Evolutionary conservation across 805 yeast genomes (phyloP).

Genomic region (Maudiozyma pseudohumilis): DNA sequence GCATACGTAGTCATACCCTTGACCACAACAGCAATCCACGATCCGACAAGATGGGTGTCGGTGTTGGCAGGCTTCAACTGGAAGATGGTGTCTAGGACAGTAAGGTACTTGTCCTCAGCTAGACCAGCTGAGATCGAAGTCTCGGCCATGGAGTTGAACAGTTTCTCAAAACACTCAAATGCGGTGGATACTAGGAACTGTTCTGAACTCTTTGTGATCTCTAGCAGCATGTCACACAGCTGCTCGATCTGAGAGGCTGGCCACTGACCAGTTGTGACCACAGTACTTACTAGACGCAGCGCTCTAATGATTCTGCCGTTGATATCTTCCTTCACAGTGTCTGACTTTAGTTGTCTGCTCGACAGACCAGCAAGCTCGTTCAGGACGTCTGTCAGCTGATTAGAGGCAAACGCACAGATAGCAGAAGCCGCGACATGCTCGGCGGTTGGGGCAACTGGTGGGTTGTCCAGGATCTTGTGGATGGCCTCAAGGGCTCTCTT

Average conservation of each 20-base stretch:
- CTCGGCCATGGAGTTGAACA: conserved; percentile 21
- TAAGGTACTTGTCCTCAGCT: conserved; percentile 53
- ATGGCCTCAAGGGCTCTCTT: conserved; percentile 91
- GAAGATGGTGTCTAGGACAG: conserved; percentile 60
- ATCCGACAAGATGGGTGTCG: conserved; percentile 79
- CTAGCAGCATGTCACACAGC: conserved; percentile 67
- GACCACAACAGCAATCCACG: conserved; percentile 93
- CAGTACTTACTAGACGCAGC: conserved; percentile 62
- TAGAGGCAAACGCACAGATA: conserved; percentile 60
- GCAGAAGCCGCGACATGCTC: conserved; percentile 68
- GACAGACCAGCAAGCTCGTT: conserved; percentile 30
- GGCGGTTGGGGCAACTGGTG: conserved; percentile 67
- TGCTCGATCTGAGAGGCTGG: conserved; percentile 58
- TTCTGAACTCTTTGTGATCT: conserved; percentile 71
- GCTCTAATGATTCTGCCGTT: conserved; percentile 59
- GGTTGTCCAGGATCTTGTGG: conserved; percentile 46
- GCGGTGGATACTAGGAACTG: conserved; percentile 77
- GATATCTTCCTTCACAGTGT: conserved; percentile 37
- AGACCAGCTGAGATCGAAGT: conserved; percentile 40
- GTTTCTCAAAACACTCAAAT: conserved; percentile 54
- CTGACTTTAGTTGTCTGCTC: conserved; percentile 26
- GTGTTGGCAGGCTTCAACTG: conserved; percentile 72
- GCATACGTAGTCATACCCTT: conserved; percentile 59
- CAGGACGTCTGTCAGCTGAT: conserved; percentile 40
- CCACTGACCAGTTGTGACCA: conserved; percentile 75